Evolutionary conservation across 345 rosid species (phyloP).

Genomic region (Euclidium syriacum): DNA sequence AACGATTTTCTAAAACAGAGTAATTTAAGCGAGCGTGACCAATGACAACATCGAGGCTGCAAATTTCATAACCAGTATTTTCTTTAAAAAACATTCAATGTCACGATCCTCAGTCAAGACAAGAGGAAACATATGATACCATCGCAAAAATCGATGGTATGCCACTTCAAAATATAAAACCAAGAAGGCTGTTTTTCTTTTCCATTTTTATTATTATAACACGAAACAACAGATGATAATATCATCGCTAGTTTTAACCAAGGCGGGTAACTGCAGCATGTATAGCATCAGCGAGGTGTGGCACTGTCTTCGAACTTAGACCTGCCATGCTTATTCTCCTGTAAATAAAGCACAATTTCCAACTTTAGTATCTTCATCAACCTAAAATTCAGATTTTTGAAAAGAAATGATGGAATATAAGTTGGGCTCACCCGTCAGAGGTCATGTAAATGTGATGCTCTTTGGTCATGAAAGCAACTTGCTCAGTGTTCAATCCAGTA

Average conservation of each 20-base stretch:
- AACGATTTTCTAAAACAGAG: too few species aligned
- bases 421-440: conserved; percentile 52
- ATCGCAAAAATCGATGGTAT: background rate
- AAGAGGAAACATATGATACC: background rate
- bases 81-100: background rate
- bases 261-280: conserved; percentile 58
- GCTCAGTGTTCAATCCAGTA: conserved; percentile 61
- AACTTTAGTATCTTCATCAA: background rate
- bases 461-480: conserved; percentile 64
- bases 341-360: conserved; percentile 27
- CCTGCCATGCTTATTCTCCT: conserved; percentile 89
- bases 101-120: conserved; percentile 5
- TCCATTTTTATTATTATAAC: background rate
- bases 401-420: background rate
- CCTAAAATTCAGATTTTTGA: background rate
- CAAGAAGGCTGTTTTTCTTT: conserved; percentile 8
- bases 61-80: background rate
- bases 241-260: conserved; percentile 17
- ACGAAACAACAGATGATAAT: background rate
- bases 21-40: too few species aligned
- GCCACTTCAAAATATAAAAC: background rate
- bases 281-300: conserved; percentile 63
- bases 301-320: conserved; percentile 54
- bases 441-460: conserved; percentile 73
- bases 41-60: too few species aligned